phyloP scores from a whole-genome alignment of 2,329 filamentous ascomycete species.

The Hypoxylon sp. region DNA sequence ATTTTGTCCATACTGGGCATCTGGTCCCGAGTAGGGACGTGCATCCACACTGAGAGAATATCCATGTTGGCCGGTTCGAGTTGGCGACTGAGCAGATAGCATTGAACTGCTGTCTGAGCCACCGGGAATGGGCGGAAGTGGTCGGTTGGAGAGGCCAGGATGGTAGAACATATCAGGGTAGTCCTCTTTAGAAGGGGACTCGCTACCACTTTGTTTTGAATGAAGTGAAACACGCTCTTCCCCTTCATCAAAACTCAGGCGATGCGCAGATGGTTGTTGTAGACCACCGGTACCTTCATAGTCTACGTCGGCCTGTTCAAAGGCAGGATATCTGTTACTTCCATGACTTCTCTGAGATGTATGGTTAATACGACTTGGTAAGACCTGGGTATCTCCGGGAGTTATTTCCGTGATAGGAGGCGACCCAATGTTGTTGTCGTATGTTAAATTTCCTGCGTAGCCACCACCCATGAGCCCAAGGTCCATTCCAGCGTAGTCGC shows the following conservation, averaged over 20 bases:
- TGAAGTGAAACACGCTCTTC: constrained; percentile 79
- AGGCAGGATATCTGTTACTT: constrained; percentile 61
- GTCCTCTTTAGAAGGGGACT: constrained; percentile 78
- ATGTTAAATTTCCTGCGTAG: constrained; percentile 69
- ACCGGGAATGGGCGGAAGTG: constrained; percentile 73
- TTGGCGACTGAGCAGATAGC: constrained; percentile 64
- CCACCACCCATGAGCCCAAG: constrained; percentile 82
- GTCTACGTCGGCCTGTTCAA: constrained; percentile 80
- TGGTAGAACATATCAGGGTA: constrained; percentile 96
- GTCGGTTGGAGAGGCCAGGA: constrained; percentile 79
- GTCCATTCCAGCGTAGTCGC: constrained; percentile 80
- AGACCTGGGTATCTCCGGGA: constrained; percentile 63
- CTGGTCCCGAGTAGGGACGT: constrained; percentile 62
- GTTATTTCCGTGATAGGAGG: constrained; percentile 58
- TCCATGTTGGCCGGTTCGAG: constrained; percentile 64
- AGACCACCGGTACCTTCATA: constrained; percentile 92
- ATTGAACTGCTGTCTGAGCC: constrained; percentile 73
- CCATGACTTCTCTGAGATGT: constrained; percentile 59
- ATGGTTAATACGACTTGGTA: constrained; percentile 62
- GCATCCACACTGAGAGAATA: constrained; percentile 67
- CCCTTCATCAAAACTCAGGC: constrained; percentile 92
- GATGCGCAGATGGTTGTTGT: constrained; percentile 79
- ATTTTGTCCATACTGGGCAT: constrained; percentile 64
- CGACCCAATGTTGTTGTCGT: constrained; percentile 65
- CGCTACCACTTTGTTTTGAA: constrained; percentile 71